Evolutionary conservation across 495 filamentous ascomycete genomes (phyloP).

Genomic region (Xylona heveae): DNA sequence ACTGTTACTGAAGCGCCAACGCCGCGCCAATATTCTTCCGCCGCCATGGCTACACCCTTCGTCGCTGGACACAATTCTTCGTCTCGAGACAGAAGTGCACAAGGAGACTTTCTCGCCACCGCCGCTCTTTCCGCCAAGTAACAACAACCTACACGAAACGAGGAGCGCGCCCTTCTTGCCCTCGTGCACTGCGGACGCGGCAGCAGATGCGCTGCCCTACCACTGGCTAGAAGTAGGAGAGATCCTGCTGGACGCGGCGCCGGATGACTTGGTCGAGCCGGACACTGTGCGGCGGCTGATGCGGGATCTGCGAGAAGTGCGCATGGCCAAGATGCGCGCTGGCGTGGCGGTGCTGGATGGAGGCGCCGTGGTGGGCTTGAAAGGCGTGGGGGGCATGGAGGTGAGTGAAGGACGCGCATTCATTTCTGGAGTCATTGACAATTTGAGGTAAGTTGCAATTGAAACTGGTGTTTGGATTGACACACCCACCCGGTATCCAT

Average conservation of each 20-base stretch:
- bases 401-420: slow-evolving; percentile 71
- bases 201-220: slow-evolving; percentile 54
- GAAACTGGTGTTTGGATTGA: no score
- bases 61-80: slow-evolving; percentile 52
- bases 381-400: slow-evolving; percentile 81
- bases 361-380: slow-evolving; percentile 51
- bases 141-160: background rate
- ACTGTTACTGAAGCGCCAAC: slow-evolving; percentile 88
- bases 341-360: slow-evolving; percentile 50
- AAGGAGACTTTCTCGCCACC: slow-evolving; percentile 51
- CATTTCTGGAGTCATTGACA: slow-evolving; percentile 68
- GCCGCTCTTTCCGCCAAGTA: slow-evolving; percentile 32
- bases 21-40: slow-evolving; percentile 79
- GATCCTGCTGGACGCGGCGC: slow-evolving; percentile 61
- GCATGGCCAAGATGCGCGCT: slow-evolving; percentile 71
- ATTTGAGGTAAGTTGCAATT: slow-evolving; percentile 50
- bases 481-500: no score
- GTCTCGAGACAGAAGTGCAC: slow-evolving; percentile 48
- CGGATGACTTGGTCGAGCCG: slow-evolving; percentile 62
- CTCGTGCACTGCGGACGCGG: slow-evolving; percentile 33
- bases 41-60: slow-evolving; percentile 68
- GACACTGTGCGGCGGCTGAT: slow-evolving; percentile 55
- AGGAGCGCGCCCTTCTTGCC: slow-evolving; percentile 37
- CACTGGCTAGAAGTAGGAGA: slow-evolving; percentile 86
- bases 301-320: slow-evolving; percentile 67